Conservation (phyloP, 257 asterid species). For the Knoxia roxburghii region DNA sequence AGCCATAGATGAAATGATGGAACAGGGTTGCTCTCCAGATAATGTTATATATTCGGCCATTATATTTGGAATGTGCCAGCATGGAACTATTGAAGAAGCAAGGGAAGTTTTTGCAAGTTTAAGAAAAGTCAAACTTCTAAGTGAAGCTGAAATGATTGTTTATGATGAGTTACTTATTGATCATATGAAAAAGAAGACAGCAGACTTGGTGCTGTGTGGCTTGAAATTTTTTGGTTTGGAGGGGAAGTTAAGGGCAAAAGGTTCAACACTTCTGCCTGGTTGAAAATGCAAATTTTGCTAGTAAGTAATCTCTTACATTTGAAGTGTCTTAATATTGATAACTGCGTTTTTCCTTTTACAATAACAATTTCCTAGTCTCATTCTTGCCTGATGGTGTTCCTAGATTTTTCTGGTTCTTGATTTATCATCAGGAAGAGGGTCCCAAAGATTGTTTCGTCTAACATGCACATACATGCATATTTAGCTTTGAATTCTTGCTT, state of each 20-base stretch:
- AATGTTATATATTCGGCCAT: constrained; percentile 44
- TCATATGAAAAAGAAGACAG: constrained; percentile 82
- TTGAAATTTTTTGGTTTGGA: constrained; percentile 85
- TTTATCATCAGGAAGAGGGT: too few relatives aligned
- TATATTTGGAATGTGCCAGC: constrained; percentile 73
- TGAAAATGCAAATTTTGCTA: constrained; percentile 22
- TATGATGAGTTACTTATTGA: constrained; percentile 79
- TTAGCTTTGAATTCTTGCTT: background rate
- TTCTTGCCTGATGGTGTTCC: too few relatives aligned
- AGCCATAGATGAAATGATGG: constrained; percentile 66
- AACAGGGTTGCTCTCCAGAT: constrained; percentile 47
- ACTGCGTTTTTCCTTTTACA: too few relatives aligned
- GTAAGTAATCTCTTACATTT: too few relatives aligned
- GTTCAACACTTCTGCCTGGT: constrained; percentile 46
- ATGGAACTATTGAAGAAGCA: constrained; percentile 84
- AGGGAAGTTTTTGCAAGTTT: constrained; percentile 50
- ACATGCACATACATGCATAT: too few relatives aligned
- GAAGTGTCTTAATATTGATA: too few relatives aligned
- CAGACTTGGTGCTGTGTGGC: constrained; percentile 75
- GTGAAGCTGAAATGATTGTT: constrained; percentile 63
- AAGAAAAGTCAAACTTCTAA: constrained; percentile 46
- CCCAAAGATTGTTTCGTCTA: too few relatives aligned
- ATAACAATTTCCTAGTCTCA: too few relatives aligned
- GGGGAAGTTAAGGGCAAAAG: constrained; percentile 57
- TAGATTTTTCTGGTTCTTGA: too few relatives aligned